Conservation (phyloP, 1,284 basidiomycete species). For the Lentinus polychrous region DNA sequence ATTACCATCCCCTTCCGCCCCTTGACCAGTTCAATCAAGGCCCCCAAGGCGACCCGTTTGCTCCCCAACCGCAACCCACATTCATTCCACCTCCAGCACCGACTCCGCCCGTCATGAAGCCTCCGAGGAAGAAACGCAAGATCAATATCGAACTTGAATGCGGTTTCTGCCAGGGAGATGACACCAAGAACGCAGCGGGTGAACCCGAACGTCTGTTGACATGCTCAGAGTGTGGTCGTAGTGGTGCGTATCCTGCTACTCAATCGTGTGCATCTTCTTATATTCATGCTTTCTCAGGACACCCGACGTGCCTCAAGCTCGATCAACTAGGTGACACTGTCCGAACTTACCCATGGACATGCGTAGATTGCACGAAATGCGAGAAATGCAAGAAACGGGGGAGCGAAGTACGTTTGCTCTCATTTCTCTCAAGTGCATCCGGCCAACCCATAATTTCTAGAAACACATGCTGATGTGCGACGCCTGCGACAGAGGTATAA, state of each 20-base stretch:
- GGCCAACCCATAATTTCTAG: slow-evolving; percentile 32
- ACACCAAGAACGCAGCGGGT: slow-evolving; percentile 47
- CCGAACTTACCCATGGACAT: slow-evolving; percentile 79
- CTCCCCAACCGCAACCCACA: slow-evolving; percentile 46
- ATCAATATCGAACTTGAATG: slow-evolving; percentile 53
- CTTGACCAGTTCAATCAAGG: slow-evolving; percentile 51
- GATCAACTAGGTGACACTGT: slow-evolving; percentile 45
- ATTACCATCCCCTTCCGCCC: slow-evolving; percentile 14
- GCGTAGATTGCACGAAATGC: slow-evolving; percentile 91
- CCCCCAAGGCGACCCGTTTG: slow-evolving; percentile 76
- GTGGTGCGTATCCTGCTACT: slow-evolving; percentile 32
- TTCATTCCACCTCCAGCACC: slow-evolving; percentile 42
- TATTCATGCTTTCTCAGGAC: slow-evolving; percentile 38
- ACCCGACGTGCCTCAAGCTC: slow-evolving; percentile 72
- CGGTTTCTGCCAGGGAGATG: slow-evolving; percentile 60
- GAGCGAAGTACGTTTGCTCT: slow-evolving; percentile 68
- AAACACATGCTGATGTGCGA: slow-evolving; percentile 88
- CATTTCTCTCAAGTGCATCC: neutral
- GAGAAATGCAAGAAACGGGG: slow-evolving; percentile 84
- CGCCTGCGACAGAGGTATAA: slow-evolving; percentile 81
- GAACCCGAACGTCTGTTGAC: slow-evolving; percentile 59
- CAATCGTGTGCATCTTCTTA: slow-evolving; percentile 3
- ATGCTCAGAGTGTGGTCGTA: slow-evolving; percentile 63
- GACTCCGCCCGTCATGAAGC: slow-evolving; percentile 25
- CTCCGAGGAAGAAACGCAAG: slow-evolving; percentile 42